phyloP scores from a whole-genome alignment of 305 asterid species.

The Ilex paraguariensis region DNA sequence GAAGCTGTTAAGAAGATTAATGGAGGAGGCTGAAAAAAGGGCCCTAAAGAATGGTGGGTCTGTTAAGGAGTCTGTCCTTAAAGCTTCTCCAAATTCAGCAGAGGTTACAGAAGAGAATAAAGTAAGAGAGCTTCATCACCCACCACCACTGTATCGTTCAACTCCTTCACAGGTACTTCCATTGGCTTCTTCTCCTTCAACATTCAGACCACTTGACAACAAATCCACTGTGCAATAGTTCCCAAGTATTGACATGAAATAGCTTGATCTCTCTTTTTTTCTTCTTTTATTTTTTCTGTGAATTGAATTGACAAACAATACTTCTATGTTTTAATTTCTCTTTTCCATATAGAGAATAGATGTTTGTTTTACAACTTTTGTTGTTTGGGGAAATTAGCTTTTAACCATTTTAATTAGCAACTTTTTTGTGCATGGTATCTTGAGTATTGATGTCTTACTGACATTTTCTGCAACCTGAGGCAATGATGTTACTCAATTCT shows the following conservation, averaged over 20 bases:
- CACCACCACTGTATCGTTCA: background rate
- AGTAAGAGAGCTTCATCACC: slow-evolving; percentile 16
- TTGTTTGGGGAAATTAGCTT: background rate
- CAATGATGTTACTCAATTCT: background rate
- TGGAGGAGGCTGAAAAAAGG: slow-evolving; percentile 46
- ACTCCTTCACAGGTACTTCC: slow-evolving; percentile 26
- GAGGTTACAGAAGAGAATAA: background rate
- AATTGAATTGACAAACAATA: slow-evolving; percentile 12
- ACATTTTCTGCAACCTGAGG: background rate
- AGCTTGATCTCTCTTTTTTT: slow-evolving; percentile 16
- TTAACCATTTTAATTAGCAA: background rate
- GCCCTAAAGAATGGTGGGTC: slow-evolving; percentile 14
- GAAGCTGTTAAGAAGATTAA: slow-evolving; percentile 53
- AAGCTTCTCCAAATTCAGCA: slow-evolving; percentile 8
- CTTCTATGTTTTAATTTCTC: slow-evolving; percentile 13
- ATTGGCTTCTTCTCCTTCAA: slow-evolving; percentile 22
- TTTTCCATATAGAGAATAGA: slow-evolving; percentile 12
- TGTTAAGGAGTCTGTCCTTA: slow-evolving; percentile 13
- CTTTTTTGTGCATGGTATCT: background rate
- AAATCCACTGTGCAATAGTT: slow-evolving; percentile 14
- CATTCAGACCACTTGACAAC: slow-evolving; percentile 7
- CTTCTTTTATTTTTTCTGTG: slow-evolving; percentile 9
- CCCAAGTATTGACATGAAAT: slow-evolving; percentile 9
- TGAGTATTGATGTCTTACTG: background rate
- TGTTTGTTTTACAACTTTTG: slow-evolving; percentile 2